These are phyloP conservation scores for Fagopyrum esculentum DNA, from an alignment of 148 eudicot genomes.

Conservation along the genomic window DNA sequence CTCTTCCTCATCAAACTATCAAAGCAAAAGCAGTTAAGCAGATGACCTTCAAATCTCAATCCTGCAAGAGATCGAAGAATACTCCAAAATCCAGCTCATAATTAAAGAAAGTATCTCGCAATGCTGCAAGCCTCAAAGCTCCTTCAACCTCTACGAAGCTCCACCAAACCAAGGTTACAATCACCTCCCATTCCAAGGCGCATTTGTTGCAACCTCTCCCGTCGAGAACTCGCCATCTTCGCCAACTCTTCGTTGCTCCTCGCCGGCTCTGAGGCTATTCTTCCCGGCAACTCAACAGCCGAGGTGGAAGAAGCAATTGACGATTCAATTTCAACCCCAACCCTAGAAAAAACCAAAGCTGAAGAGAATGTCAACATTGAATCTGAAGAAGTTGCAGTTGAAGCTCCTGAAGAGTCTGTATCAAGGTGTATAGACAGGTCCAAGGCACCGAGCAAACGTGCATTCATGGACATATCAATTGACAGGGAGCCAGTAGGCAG, in stretches of 20 bases:
- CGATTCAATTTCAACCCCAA: neutral
- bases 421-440: neutral
- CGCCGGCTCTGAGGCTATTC: slow-evolving; percentile 36
- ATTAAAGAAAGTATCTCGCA: neutral
- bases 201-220: slow-evolving; percentile 34
- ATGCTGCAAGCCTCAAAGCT: slow-evolving; percentile 42
- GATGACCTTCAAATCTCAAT: no score
- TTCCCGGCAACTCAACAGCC: slow-evolving; percentile 20
- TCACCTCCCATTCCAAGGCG: slow-evolving; percentile 12
- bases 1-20: neutral
- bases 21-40: no score
- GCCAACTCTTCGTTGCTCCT: slow-evolving; percentile 43
- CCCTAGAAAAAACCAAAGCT: neutral
- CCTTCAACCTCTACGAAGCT: slow-evolving; percentile 17
- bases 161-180: slow-evolving; percentile 16
- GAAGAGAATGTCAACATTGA: slow-evolving; percentile 20
- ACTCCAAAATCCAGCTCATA: no score
- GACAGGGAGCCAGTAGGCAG: slow-evolving; percentile 63
- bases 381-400: neutral
- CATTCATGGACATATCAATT: slow-evolving; percentile 72
- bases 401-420: neutral
- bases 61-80: neutral
- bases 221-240: slow-evolving; percentile 50
- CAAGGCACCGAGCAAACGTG: slow-evolving; percentile 27
- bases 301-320: slow-evolving; percentile 10